Conservation (phyloP, 1,284 basidiomycete species). For the Pisolithus thermaeus region DNA sequence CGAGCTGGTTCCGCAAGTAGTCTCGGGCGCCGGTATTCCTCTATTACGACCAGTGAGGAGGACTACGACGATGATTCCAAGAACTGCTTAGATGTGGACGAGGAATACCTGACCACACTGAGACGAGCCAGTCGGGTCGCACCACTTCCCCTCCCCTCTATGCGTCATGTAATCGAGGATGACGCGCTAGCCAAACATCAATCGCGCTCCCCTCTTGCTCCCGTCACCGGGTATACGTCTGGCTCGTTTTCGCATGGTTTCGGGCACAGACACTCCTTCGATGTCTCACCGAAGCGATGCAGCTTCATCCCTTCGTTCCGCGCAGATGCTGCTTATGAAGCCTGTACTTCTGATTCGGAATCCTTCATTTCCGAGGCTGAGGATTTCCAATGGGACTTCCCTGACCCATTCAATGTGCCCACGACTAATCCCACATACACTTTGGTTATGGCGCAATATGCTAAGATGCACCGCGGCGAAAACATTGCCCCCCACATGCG, state of each 20-base stretch:
- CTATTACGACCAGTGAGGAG: neutral
- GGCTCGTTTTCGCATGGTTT: neutral
- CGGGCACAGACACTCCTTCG: neutral
- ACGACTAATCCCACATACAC: neutral
- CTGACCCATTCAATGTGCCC: constrained; percentile 13
- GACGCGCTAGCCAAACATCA: no score
- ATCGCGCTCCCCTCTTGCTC: no score
- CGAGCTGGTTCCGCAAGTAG: neutral
- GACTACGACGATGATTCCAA: neutral
- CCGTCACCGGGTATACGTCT: no score
- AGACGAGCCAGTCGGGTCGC: neutral
- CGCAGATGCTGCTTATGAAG: neutral
- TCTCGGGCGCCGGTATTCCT: neutral
- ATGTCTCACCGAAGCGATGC: neutral
- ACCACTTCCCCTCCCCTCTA: neutral
- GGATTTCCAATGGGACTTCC: constrained; percentile 15
- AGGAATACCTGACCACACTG: neutral
- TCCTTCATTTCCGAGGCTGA: neutral
- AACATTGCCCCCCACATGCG: neutral
- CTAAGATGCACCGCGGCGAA: neutral
- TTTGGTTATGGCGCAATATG: neutral
- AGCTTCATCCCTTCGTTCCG: neutral
- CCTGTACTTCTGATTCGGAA: neutral
- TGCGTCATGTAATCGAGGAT: neutral
- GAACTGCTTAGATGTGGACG: neutral